These are phyloP conservation scores for Pharus latifolius DNA, from an alignment of 176 grass and related monocot species.

Conservation along the genomic window DNA sequence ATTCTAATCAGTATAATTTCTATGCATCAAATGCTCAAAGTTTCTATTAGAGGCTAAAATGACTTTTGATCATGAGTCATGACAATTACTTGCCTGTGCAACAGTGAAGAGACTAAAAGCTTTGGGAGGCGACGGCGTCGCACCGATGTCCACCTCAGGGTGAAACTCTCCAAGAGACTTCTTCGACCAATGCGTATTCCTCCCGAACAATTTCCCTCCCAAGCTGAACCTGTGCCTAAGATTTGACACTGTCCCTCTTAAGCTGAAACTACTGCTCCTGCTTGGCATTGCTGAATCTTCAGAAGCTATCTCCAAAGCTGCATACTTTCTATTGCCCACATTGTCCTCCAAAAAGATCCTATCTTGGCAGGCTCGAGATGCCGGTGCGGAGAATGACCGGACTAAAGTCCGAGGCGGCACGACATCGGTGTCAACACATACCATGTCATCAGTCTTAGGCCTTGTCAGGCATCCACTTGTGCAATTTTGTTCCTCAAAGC, in stretches of 20 bases:
- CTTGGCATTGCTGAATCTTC: constrained; percentile 1
- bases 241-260: constrained; percentile 42
- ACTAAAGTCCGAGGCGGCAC: constrained; percentile 26
- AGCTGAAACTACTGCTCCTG: constrained; percentile 25
- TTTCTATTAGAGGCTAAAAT: not conserved
- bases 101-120: not conserved
- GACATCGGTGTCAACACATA: not conserved
- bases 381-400: constrained; percentile 68
- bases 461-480: not conserved
- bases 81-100: constrained; percentile 30
- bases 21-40: not conserved
- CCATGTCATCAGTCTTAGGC: not conserved
- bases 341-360: constrained; percentile 33
- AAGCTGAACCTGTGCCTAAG: constrained; percentile 39
- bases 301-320: constrained; percentile 6
- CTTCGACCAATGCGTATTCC: constrained; percentile 17
- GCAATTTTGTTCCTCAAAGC: not conserved
- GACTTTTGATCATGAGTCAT: not conserved
- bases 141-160: constrained; percentile 10
- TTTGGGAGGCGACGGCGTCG: constrained; percentile 8
- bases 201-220: constrained; percentile 32
- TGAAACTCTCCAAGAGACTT: constrained; percentile 14
- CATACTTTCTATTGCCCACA: not conserved
- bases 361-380: constrained; percentile 9
- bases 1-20: not conserved